phyloP scores from a whole-genome alignment of 352 stramenopile species.

The Pythium aristosporum region DNA sequence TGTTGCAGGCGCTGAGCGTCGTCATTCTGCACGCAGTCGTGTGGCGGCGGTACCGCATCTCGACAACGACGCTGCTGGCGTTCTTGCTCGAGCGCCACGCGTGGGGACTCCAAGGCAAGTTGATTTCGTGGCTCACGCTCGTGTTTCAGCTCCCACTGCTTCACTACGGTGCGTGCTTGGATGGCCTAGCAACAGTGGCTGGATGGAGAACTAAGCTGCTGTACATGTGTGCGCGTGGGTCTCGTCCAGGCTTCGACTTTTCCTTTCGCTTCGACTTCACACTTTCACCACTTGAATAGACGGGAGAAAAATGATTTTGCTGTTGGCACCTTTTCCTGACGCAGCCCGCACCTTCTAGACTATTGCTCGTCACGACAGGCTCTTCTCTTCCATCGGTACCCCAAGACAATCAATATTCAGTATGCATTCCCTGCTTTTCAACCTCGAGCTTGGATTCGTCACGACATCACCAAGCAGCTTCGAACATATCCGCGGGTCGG shows the following conservation, averaged over 20 bases:
- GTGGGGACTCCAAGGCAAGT: conserved; percentile 14
- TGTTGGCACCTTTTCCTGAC: too few relatives aligned
- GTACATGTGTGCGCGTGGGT: too few relatives aligned
- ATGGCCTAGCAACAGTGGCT: background rate
- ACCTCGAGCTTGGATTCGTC: too few relatives aligned
- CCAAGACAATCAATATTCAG: too few relatives aligned
- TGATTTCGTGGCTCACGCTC: conserved; percentile 13
- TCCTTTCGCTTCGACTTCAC: background rate
- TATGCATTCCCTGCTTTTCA: too few relatives aligned
- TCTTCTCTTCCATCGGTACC: too few relatives aligned
- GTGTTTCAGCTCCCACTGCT: conserved; percentile 17
- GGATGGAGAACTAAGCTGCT: too few relatives aligned
- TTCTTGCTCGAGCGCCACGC: conserved; percentile 19
- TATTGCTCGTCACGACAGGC: too few relatives aligned
- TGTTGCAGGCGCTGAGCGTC: background rate
- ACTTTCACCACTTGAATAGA: background rate
- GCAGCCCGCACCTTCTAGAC: too few relatives aligned
- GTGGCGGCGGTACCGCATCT: conserved; percentile 11
- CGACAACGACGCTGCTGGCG: conserved; percentile 7
- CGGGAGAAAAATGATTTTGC: too few relatives aligned
- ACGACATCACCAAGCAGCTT: too few relatives aligned
- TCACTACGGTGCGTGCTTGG: conserved; percentile 17
- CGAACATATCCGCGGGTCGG: too few relatives aligned
- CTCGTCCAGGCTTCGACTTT: background rate
- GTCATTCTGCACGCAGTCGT: conserved; percentile 9